Conservation (phyloP, 108 stramenopile species). For the Skeletonema marinoi region DNA sequence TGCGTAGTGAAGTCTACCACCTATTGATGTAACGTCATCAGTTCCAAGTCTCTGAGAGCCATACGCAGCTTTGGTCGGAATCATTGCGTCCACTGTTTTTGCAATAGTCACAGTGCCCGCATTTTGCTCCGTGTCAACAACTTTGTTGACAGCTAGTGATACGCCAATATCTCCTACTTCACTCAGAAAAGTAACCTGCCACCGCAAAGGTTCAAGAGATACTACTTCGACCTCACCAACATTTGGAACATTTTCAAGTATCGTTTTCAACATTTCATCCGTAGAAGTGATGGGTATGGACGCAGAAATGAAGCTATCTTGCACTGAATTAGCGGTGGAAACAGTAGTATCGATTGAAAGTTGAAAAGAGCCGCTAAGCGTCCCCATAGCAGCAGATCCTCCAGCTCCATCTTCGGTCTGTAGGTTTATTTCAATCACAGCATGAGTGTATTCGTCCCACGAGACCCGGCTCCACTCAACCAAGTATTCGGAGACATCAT, state of each 20-base stretch:
- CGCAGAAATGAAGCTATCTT: constrained; percentile 37
- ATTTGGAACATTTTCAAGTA: constrained; percentile 76
- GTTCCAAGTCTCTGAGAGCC: constrained; percentile 26
- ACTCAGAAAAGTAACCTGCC: constrained; percentile 66
- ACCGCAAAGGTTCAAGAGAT: constrained; percentile 31
- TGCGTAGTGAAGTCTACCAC: constrained; percentile 32
- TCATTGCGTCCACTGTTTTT: constrained; percentile 23
- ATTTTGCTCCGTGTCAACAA: constrained; percentile 19
- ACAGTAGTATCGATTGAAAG: constrained; percentile 30
- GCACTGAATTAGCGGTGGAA: constrained; percentile 17
- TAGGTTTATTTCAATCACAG: constrained; percentile 40
- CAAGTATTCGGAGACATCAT: constrained; percentile 51
- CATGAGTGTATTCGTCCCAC: constrained; percentile 42
- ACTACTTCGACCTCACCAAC: constrained; percentile 75
- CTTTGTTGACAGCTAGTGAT: constrained; percentile 23
- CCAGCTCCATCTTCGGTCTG: constrained; percentile 26
- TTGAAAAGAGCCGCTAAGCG: constrained; percentile 43
- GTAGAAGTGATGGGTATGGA: constrained; percentile 45
- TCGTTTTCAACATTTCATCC: constrained; percentile 49
- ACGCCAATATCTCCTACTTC: constrained; percentile 62
- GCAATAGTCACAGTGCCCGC: constrained; percentile 19
- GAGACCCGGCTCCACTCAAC: constrained; percentile 59
- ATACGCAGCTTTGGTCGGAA: constrained; percentile 47
- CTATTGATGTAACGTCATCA: constrained; percentile 6
- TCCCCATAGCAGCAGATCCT: constrained; percentile 30